Evolutionary conservation across 148 eudicot species (phyloP), one percentile per base, ranked within the genome.

Genomic region (Diospyros lotus): DNA sequence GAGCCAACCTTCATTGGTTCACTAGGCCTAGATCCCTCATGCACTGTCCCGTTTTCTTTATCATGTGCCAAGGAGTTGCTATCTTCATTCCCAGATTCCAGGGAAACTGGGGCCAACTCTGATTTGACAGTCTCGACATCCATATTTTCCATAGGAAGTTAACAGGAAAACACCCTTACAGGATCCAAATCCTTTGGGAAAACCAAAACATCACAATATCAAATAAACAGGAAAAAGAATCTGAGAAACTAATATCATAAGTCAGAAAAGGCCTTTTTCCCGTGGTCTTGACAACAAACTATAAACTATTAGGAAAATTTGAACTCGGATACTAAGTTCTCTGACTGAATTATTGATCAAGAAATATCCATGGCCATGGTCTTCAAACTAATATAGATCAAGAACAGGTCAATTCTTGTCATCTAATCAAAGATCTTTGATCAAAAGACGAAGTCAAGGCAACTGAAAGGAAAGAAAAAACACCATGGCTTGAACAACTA

Each of bases 1-100:
- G 89, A 82, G 63, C 93, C 98, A 9, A 88, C 89, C 54, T 72
- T 88, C 41, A 93, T 88, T 43, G 84, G 75, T 64, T 87, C 89
- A n/a, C 79, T 75, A 44, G 52, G 13, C 44, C 71, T 78, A 44
- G 18, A 44, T 58, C n/a, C 79, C 55, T 70, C 70, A 76, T 77
- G 70, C 12, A 64, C 59, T 61, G 79, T 80, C 78, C 73, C 93
- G 68, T 82, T 86, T 58, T 86, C 92, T 75, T 73, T 76, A 13
- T 64, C 74, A 40, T 82, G 69, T 55, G 77, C 53, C 41, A 60
- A 51, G 45, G 79, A 45, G 76, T 9, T 58, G 68, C 64, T 79
- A 51, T 68, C 68, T 73, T 73, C 84, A 53, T 12, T 61, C 54
- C 44, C 84, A 58, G 73, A 72, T 51, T 87, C 96, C 66, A 77